Evolutionary conservation across 148 eudicot species (phyloP), one percentile per base, ranked within the genome.

Genomic region (Amaranthus cruentus): DNA sequence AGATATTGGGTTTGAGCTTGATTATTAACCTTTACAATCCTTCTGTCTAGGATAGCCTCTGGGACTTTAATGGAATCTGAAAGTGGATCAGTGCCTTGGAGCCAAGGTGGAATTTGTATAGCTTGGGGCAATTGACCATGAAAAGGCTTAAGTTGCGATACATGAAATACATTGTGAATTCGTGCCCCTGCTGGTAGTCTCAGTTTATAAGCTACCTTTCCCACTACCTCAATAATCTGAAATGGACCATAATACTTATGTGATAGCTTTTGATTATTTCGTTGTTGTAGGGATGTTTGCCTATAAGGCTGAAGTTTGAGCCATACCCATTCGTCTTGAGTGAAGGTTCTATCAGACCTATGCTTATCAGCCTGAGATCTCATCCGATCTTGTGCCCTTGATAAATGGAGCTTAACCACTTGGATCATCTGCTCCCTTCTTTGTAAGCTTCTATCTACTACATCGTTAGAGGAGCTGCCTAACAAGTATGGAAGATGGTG

Each of bases 181-280:
- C 18, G 18, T 18, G 18, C 18, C 18, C 18, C 18, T 18, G 18
- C 18, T 18, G 18, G 18, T 18, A 18, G 18, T 18, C 18, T 18
- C 18, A 18, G 18, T 18, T 18, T 18, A 18, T 18, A 18, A 18
- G 18, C 18, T 18, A 18, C 18, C 18, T 18, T 18, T 18, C 18
- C 18, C 18, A n/a, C 0, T 18, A 18, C 18, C 18, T 18, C 18
- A 18, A 18, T 18, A 18, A 18, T 18, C 18, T 18, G 38, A 6
- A 9, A 49, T 6, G 75, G 67, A 13, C 75, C 75, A 60, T 11
- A 72, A 2, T 72, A 72, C 28, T 6, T 48, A 2, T 47, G 4
- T 0, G 15, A 8, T 3, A 72, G 48, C 11, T 72, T 72, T 4
- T 72, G 21, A 6, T 12, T 61, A 2, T 2, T 1, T 0, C 56